phyloP scores from a whole-genome alignment of 2,329 filamentous ascomycete genomes.

The Dothideomycetes sp. region DNA sequence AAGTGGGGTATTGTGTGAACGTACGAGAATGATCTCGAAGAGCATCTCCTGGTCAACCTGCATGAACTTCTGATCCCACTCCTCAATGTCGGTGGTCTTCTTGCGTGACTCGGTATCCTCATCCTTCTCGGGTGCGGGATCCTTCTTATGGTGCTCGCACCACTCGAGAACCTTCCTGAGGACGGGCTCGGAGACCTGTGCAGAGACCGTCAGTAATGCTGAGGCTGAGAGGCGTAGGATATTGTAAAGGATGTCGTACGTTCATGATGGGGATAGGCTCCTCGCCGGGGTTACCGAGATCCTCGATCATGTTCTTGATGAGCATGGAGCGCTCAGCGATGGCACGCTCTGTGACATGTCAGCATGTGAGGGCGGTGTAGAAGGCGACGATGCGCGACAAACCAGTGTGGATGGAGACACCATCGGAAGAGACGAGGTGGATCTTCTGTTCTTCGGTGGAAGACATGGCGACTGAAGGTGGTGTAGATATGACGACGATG shows the following conservation, averaged over 20 bases:
- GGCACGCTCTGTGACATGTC: conserved; percentile 50
- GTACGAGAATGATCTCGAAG: conserved; percentile 94
- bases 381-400: conserved; percentile 15
- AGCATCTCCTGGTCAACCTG: conserved; percentile 99
- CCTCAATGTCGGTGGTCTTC: conserved; percentile 97
- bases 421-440: conserved; percentile 38
- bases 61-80: conserved; percentile 99
- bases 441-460: conserved; percentile 28
- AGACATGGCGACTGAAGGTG: conserved; percentile 23
- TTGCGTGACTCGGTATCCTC: conserved; percentile 91
- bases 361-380: conserved; percentile 12
- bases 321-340: conserved; percentile 88
- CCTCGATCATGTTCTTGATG: conserved; percentile 97
- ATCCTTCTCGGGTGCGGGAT: conserved; percentile 71
- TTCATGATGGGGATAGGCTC: conserved; percentile 85
- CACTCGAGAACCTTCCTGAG: conserved; percentile 95
- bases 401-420: conserved; percentile 36
- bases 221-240: not conserved
- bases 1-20: conserved; percentile 24
- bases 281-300: conserved; percentile 57
- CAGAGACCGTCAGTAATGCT: conserved; percentile 6
- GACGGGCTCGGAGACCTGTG: conserved; percentile 76
- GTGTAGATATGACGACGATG: not conserved
- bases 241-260: conserved; percentile 27
- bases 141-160: conserved; percentile 90